These are phyloP conservation scores for Pneumocystis canis DNA, from an alignment of 1,139 yeast species.

Conservation along the genomic window DNA sequence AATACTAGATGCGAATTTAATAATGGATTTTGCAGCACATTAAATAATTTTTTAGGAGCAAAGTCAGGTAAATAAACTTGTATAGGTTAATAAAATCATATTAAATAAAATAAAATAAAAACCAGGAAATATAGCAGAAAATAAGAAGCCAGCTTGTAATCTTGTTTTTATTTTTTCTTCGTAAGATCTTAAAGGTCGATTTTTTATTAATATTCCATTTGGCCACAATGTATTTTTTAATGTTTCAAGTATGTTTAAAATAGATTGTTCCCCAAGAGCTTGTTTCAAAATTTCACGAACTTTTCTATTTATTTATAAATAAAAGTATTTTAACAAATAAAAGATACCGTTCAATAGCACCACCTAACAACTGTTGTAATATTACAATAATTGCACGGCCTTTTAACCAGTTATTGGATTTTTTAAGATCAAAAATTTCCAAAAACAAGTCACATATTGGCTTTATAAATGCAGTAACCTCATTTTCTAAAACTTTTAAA, in stretches of 20 bases:
- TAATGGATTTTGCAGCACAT: constrained; percentile 58
- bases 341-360: constrained; percentile 53
- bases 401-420: constrained; percentile 56
- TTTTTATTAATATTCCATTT: constrained; percentile 30
- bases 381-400: constrained; percentile 74
- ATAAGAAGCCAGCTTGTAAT: constrained; percentile 37
- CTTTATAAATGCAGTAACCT: constrained; percentile 43
- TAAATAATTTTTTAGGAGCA: constrained; percentile 49
- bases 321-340: not conserved
- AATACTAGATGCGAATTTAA: constrained; percentile 52
- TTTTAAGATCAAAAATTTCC: constrained; percentile 52
- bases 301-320: constrained; percentile 23
- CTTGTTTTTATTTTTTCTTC: constrained; percentile 40
- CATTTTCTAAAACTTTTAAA: constrained; percentile 14
- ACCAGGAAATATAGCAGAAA: constrained; percentile 42
- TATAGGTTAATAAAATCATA: constrained; percentile 64
- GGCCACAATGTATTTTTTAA: constrained; percentile 51
- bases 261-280: constrained; percentile 35
- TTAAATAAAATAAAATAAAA: constrained; percentile 16
- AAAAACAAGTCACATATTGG: constrained; percentile 71
- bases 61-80: constrained; percentile 49
- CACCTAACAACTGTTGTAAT: constrained; percentile 73
- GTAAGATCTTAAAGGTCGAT: constrained; percentile 28
- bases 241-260: constrained; percentile 33
- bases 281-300: constrained; percentile 37